These are phyloP conservation scores for Lactifluus subvellereus DNA, from an alignment of 768 basidiomycete species.

Conservation along the genomic window DNA sequence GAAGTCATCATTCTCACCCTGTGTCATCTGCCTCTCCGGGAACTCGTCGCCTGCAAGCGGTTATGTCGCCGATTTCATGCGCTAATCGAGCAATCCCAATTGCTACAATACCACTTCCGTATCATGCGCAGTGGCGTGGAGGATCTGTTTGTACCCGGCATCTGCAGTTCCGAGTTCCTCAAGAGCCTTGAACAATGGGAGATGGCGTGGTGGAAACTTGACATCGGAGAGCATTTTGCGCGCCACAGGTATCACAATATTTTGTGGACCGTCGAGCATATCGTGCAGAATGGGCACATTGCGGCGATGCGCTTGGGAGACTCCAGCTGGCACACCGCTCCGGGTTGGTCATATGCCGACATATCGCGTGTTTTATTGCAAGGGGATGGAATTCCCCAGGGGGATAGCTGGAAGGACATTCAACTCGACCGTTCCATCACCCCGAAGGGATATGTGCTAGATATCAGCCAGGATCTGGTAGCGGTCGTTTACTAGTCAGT, in stretches of 20 bases:
- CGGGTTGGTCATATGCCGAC: conserved; percentile 20
- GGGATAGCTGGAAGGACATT: conserved; percentile 7
- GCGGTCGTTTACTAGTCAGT: conserved; percentile 15
- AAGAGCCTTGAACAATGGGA: conserved; percentile 12
- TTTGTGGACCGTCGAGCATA: conserved; percentile 18
- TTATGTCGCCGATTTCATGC: conserved; percentile 5
- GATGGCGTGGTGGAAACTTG: conserved; percentile 15
- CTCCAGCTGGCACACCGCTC: conserved; percentile 15
- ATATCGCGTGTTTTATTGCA: not conserved
- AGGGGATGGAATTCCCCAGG: not conserved
- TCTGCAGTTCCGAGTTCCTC: conserved; percentile 14
- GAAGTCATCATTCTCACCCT: conserved; percentile 12
- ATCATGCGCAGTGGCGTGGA: conserved; percentile 15
- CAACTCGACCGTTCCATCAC: conserved; percentile 11
- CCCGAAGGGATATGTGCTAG: conserved; percentile 19
- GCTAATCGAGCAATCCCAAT: conserved; percentile 7
- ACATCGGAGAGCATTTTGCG: conserved; percentile 18
- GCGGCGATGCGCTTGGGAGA: conserved; percentile 18
- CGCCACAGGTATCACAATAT: conserved; percentile 17
- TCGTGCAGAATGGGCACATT: conserved; percentile 15
- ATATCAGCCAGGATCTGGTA: conserved; percentile 17
- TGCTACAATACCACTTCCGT: conserved; percentile 14
- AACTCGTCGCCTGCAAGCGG: conserved; percentile 11
- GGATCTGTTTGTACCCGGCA: conserved; percentile 6
- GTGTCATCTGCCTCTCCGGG: conserved; percentile 8